Conservation (phyloP, 208 protist genomes). For the Spongospora subterranea region DNA sequence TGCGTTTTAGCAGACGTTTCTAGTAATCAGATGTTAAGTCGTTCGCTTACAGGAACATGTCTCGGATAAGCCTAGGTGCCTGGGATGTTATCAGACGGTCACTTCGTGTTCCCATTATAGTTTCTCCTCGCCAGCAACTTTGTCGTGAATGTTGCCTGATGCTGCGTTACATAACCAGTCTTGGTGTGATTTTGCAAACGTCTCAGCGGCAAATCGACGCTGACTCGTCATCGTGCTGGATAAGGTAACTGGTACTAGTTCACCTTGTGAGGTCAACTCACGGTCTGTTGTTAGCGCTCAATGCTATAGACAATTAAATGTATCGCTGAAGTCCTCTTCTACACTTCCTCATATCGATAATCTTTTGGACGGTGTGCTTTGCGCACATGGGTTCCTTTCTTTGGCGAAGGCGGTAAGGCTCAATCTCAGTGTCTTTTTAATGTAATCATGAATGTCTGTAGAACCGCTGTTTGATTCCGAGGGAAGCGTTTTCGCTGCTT, state of each 20-base stretch:
- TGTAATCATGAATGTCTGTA: neutral
- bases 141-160: neutral
- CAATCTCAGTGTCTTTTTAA: neutral
- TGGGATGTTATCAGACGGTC: neutral
- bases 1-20: neutral
- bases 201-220: neutral
- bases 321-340: neutral
- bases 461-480: neutral
- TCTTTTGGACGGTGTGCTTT: neutral
- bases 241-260: neutral
- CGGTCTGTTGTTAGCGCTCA: neutral
- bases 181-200: neutral
- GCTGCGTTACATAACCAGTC: neutral
- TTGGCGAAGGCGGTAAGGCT: neutral
- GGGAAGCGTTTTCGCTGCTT: neutral
- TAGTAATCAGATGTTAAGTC: neutral
- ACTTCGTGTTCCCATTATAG: neutral
- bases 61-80: neutral
- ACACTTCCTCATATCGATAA: neutral
- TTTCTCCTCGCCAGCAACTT: neutral
- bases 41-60: neutral
- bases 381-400: neutral
- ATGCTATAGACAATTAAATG: neutral
- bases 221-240: neutral
- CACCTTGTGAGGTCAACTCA: neutral